phyloP scores from a whole-genome alignment of 192 early-diverging fungal genomes.

The Entomortierella beljakovae region DNA sequence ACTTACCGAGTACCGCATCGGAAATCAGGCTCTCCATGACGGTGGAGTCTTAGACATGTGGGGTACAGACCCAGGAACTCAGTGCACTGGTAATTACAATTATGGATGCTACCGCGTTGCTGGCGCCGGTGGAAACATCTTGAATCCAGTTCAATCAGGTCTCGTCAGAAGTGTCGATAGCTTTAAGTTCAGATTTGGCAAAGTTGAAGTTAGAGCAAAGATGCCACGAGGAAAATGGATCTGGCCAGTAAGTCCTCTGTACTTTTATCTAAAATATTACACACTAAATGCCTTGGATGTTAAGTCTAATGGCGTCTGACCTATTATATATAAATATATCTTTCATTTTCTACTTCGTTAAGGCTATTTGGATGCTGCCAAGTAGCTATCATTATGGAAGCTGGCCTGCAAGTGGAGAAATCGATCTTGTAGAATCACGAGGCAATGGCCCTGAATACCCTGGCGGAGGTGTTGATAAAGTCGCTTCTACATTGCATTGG shows the following conservation, averaged over 20 bases:
- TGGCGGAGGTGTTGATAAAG: conserved; percentile 43
- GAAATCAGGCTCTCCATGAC: conserved; percentile 50
- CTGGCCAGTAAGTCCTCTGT: conserved; percentile 48
- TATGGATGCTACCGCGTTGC: conserved; percentile 59
- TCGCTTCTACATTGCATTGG: conserved; percentile 72
- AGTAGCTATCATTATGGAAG: conserved; percentile 63
- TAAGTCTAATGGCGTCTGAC: too few relatives aligned
- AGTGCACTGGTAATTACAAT: conserved; percentile 46
- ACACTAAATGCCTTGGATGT: too few relatives aligned
- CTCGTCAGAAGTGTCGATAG: conserved; percentile 57
- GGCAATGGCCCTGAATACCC: conserved; percentile 63
- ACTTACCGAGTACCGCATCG: conserved; percentile 64
- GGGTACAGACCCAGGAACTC: conserved; percentile 36
- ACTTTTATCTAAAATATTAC: not conserved
- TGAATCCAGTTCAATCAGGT: conserved; percentile 74
- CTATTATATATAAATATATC: too few relatives aligned
- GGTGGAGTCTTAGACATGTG: conserved; percentile 55
- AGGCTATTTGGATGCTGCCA: conserved; percentile 73
- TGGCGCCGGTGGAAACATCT: conserved; percentile 58
- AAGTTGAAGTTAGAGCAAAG: conserved; percentile 66
- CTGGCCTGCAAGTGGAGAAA: conserved; percentile 75
- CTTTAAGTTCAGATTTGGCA: conserved; percentile 64
- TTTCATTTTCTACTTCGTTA: not conserved
- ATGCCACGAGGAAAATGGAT: conserved; percentile 68
- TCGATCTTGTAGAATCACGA: conserved; percentile 67